Conservation (phyloP, 495 filamentous ascomycete genomes). For the Penicillium fimorum region DNA sequence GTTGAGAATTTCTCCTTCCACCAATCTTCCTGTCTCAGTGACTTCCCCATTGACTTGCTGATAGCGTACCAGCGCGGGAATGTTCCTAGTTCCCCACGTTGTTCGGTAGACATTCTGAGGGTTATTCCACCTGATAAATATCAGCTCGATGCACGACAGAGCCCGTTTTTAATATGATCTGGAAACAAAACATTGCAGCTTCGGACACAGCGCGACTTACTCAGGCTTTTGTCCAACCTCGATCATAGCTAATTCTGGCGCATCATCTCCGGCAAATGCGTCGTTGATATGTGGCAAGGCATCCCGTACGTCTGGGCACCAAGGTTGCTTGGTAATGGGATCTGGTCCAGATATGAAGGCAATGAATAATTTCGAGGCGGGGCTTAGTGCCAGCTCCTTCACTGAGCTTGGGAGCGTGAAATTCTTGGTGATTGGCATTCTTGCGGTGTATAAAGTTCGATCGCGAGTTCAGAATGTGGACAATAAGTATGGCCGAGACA, state of each 20-base stretch:
- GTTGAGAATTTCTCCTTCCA: slow-evolving; percentile 33
- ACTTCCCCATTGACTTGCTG: slow-evolving; percentile 27
- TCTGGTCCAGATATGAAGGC: slow-evolving; percentile 30
- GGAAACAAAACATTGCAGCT: neutral
- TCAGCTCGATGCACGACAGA: neutral
- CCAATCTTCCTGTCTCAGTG: slow-evolving; percentile 26
- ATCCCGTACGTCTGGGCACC: slow-evolving; percentile 36
- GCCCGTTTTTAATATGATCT: neutral
- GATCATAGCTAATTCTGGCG: slow-evolving; percentile 24
- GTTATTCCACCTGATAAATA: slow-evolving; percentile 28
- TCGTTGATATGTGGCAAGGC: slow-evolving; percentile 27
- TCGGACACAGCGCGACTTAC: slow-evolving; percentile 17
- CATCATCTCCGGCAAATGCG: slow-evolving; percentile 20
- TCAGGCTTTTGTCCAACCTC: slow-evolving; percentile 31
- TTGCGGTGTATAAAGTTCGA: neutral
- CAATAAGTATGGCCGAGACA: neutral
- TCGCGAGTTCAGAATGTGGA: neutral
- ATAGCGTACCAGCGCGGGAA: slow-evolving; percentile 32
- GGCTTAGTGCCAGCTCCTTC: slow-evolving; percentile 18
- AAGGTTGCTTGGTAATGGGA: slow-evolving; percentile 27
- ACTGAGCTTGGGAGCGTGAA: slow-evolving; percentile 23
- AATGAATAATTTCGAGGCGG: slow-evolving; percentile 26
- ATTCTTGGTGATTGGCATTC: slow-evolving; percentile 31
- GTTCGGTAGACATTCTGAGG: slow-evolving; percentile 30
- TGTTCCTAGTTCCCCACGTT: slow-evolving; percentile 25